Conservation (phyloP, 2,329 filamentous ascomycete genomes). For the Nemania sp. region DNA sequence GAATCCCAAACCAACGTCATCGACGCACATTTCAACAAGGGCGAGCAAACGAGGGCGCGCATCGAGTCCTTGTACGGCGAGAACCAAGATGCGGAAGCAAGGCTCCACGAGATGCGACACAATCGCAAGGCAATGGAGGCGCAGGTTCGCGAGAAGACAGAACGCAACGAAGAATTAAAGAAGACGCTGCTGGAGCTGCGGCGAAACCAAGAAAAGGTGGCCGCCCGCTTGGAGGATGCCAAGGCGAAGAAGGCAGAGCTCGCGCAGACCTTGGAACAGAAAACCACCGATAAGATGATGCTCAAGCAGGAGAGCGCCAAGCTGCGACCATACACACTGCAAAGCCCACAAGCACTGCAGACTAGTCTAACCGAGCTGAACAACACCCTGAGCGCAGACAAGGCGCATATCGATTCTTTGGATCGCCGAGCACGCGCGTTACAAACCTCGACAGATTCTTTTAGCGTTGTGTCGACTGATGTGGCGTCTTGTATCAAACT, state of each 20-base stretch:
- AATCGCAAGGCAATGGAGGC: slow-evolving; percentile 81
- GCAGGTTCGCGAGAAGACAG: slow-evolving; percentile 81
- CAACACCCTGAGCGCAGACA: slow-evolving; percentile 76
- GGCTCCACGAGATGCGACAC: slow-evolving; percentile 78
- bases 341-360: slow-evolving; percentile 84
- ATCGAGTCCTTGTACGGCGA: slow-evolving; percentile 85
- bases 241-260: slow-evolving; percentile 80
- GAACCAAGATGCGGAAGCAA: slow-evolving; percentile 84
- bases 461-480: slow-evolving; percentile 80
- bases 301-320: slow-evolving; percentile 86
- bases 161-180: slow-evolving; percentile 86
- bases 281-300: slow-evolving; percentile 69
- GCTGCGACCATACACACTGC: slow-evolving; percentile 86
- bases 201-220: slow-evolving; percentile 80
- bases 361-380: slow-evolving; percentile 80
- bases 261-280: slow-evolving; percentile 72
- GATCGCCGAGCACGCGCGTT: slow-evolving; percentile 87
- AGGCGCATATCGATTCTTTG: slow-evolving; percentile 81
- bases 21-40: slow-evolving; percentile 91
- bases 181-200: slow-evolving; percentile 78
- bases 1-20: slow-evolving; percentile 89
- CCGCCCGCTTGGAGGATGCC: slow-evolving; percentile 79
- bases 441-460: slow-evolving; percentile 90
- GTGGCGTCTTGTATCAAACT: slow-evolving; percentile 87
- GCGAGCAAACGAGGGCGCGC: slow-evolving; percentile 80